phyloP scores from a whole-genome alignment of 805 yeast genomes.

The Saturnispora silvae region DNA sequence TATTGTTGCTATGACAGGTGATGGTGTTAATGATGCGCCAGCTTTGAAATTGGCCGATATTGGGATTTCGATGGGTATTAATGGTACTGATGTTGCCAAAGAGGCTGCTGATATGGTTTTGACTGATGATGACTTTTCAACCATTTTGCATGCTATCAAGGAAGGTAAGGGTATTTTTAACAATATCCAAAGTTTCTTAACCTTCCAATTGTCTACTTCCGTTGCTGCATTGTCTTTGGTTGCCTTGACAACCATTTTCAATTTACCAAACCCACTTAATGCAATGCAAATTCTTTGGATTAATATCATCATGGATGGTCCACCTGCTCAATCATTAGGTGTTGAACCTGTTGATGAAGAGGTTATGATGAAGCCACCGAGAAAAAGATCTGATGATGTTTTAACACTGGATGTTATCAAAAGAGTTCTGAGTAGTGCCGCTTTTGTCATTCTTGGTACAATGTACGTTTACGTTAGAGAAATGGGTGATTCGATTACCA shows the following conservation, averaged over 20 bases:
- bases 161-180: conserved; percentile 97
- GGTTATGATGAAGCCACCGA: conserved; percentile 94
- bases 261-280: conserved; percentile 86
- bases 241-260: conserved; percentile 78
- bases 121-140: conserved; percentile 93
- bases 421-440: conserved; percentile 68
- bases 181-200: conserved; percentile 88
- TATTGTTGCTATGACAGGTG: conserved; percentile 99
- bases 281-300: conserved; percentile 99
- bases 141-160: conserved; percentile 85
- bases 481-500: conserved; percentile 79
- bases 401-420: conserved; percentile 58
- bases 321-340: conserved; percentile 96
- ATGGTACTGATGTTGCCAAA: conserved; percentile 97
- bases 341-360: conserved; percentile 96
- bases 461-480: conserved; percentile 77
- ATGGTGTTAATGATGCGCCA: conserved; percentile 98
- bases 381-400: conserved; percentile 78
- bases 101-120: conserved; percentile 98
- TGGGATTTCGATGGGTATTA: conserved; percentile 87
- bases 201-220: conserved; percentile 92
- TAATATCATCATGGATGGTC: conserved; percentile 96
- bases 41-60: conserved; percentile 92
- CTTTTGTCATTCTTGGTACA: conserved; percentile 74
- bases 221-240: conserved; percentile 89